Evolutionary conservation across 305 asterid genomes (phyloP).

Genomic region (Caryopteris hybrid): DNA sequence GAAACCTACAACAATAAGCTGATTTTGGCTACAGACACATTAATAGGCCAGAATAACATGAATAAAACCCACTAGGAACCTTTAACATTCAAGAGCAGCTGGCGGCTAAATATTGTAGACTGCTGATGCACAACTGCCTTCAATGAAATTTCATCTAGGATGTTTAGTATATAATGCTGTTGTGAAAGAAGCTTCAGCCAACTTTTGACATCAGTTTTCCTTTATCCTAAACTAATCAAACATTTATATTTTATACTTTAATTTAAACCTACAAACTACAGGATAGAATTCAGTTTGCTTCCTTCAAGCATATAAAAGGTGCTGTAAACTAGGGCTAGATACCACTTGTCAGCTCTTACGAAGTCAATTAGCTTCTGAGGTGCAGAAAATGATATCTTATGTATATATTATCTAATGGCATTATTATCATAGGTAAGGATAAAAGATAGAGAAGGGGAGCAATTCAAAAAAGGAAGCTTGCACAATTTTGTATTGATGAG

Average conservation of each 20-base stretch:
- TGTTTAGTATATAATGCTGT: neutral
- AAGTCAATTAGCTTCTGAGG: neutral
- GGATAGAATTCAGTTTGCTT: no score
- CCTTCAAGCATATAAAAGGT: neutral
- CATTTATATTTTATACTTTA: neutral
- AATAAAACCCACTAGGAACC: neutral
- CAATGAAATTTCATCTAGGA: neutral
- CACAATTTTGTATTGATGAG: no score
- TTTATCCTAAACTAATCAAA: neutral
- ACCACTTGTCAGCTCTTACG: neutral
- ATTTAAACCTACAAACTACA: neutral
- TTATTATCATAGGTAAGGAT: neutral
- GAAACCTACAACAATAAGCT: neutral
- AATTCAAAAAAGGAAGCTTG: neutral
- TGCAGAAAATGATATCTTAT: neutral
- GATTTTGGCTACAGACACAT: neutral
- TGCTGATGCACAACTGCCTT: neutral
- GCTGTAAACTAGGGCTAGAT: neutral
- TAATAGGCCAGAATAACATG: neutral
- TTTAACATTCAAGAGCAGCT: neutral
- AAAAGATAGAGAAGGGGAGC: neutral
- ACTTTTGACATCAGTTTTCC: neutral
- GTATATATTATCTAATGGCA: neutral
- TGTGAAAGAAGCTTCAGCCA: neutral
- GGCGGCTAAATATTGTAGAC: neutral